phyloP scores from a whole-genome alignment of 495 filamentous ascomycete genomes.

The Hypoxylon fragiforme region DNA sequence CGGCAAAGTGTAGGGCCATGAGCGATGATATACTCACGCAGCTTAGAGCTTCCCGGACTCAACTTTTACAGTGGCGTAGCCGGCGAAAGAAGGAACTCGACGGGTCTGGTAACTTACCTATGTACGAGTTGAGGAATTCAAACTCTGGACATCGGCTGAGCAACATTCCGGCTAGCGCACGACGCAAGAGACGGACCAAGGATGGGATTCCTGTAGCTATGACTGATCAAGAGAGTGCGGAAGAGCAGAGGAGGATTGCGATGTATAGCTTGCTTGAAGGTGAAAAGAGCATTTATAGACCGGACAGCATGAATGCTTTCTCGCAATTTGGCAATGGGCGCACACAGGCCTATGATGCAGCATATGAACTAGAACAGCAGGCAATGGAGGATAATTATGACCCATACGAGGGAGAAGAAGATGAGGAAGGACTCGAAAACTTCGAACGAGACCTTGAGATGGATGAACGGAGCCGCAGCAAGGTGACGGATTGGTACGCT shows the following conservation, averaged over 20 bases:
- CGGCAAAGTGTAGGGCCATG: constrained; percentile 19
- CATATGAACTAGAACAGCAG: background rate
- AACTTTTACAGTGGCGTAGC: constrained; percentile 25
- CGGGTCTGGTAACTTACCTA: constrained; percentile 1
- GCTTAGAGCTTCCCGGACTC: constrained; percentile 17
- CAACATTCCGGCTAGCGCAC: constrained; percentile 2
- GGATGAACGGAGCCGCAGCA: constrained; percentile 18
- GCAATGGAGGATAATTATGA: background rate
- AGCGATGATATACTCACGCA: constrained; percentile 19
- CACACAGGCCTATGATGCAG: background rate
- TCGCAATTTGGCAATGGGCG: constrained; percentile 7
- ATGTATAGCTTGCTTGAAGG: constrained; percentile 6
- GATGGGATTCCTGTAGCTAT: constrained; percentile 35
- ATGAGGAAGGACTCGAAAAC: constrained; percentile 3
- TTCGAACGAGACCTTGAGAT: constrained; percentile 12
- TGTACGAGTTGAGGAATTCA: constrained; percentile 21
- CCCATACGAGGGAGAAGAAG: constrained; percentile 10
- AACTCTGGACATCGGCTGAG: constrained; percentile 5
- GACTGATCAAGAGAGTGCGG: constrained; percentile 20
- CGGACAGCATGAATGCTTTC: constrained; percentile 24
- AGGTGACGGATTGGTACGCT: constrained; percentile 33
- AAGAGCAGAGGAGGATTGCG: constrained; percentile 21
- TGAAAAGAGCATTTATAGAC: constrained; percentile 26
- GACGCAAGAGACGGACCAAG: constrained; percentile 21
- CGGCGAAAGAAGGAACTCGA: constrained; percentile 13